Evolutionary conservation across 192 early-diverging fungal species (phyloP), one percentile per base, ranked within the genome.

Genomic region (Phlyctochytrium bullatum): DNA sequence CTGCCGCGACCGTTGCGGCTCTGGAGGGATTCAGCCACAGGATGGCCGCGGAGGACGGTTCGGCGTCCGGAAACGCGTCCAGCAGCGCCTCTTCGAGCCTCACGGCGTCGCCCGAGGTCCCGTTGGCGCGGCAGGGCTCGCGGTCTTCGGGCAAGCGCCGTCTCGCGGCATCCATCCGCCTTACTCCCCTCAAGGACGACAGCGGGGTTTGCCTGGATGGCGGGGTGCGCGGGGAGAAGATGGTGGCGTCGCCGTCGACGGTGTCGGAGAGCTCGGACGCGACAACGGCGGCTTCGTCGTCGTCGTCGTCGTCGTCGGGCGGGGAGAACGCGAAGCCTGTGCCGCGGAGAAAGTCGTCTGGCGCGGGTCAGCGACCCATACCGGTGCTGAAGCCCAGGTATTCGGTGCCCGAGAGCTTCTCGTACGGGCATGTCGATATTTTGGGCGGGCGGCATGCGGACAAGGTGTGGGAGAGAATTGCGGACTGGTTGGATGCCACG

Each of bases 401-500:
- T 70, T 16, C 62, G 24, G 68, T 78, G 14, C 72, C 73, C 12
- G 24, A 71, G 31, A 52, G 61, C 0, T 57, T 59, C 20, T 62
- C 61, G 17, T 75, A 76, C 33, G 79, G 79, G 0, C 79, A 81
- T 61, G 62, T 74, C 23, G 79, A 81, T 52, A 74, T 78, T 61
- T 56, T 81, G 30, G 79, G 67, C 2, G 76, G 79, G 2, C 57
- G 65, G 59, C 67, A 81, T 65, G 76, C 79, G 2, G 79, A 78
- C 50, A 20, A 28, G 23, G 62, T 81, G 31, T 81, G 79, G 79
- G 67, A 75, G 23, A 27, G 61, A 34, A 76, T 81, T 52, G 76
- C 50, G 25, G 71, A 68, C 52, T 81, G 79, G 79, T 66, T 80
- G 63, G 79, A 76, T 60, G 65, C 31, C 29, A 80, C 78, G 51